phyloP scores from a whole-genome alignment of 2,329 filamentous ascomycete genomes.

The Tolypocladium tundrense region DNA sequence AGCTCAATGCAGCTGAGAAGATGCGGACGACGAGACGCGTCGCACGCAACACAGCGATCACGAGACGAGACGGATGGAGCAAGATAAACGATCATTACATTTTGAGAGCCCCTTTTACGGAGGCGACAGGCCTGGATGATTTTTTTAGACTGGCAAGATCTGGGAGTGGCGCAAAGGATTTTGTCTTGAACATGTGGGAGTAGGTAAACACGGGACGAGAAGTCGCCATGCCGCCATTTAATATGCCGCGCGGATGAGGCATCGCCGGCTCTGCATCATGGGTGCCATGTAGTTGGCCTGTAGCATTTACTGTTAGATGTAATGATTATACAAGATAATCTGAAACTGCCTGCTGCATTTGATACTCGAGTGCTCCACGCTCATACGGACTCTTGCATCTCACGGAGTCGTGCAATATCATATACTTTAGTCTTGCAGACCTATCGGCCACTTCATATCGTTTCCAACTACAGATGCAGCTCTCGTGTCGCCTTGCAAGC shows the following conservation, averaged over 20 bases:
- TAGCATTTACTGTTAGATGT: not conserved
- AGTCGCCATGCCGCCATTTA: not conserved
- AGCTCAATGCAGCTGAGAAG: not conserved
- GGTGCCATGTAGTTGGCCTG: not conserved
- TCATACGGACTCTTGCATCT: too few species aligned
- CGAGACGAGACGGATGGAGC: not conserved
- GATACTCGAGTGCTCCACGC: not conserved
- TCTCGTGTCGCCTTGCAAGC: too few species aligned
- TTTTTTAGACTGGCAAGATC: not conserved
- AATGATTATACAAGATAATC: not conserved
- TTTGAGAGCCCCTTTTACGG: not conserved
- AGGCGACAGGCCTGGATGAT: not conserved
- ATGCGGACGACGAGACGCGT: not conserved
- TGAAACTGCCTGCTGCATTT: not conserved
- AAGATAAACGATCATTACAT: not conserved
- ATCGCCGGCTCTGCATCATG: not conserved
- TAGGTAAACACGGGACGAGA: not conserved
- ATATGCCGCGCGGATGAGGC: not conserved
- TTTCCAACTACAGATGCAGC: too few species aligned
- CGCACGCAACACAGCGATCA: not conserved
- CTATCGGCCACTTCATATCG: too few species aligned
- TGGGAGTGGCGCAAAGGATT: not conserved
- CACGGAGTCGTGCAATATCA: too few species aligned
- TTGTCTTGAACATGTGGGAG: not conserved
- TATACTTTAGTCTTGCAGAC: too few species aligned